Conservation (phyloP, 2,329 filamentous ascomycete genomes). For the Monosporascus sp. region DNA sequence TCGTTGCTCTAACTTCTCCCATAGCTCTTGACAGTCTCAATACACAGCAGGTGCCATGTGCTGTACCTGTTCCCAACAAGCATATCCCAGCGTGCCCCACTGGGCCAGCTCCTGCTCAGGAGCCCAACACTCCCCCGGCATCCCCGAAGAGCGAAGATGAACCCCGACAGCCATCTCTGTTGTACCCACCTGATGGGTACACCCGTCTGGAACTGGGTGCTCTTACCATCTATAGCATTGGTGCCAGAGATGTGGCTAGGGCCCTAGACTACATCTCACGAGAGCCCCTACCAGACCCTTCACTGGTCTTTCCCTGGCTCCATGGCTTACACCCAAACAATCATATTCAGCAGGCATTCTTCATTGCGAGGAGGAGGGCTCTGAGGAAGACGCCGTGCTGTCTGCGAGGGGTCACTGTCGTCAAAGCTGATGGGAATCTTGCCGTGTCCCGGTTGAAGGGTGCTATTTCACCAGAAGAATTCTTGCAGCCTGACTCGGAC, state of each 20-base stretch:
- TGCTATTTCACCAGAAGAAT: constrained; percentile 75
- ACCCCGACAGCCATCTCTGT: constrained; percentile 60
- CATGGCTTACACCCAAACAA: constrained; percentile 90
- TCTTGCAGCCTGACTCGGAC: constrained; percentile 52
- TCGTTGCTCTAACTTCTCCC: constrained; percentile 35
- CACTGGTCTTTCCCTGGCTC: constrained; percentile 92
- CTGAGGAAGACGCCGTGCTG: constrained; percentile 68
- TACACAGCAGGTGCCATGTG: constrained; percentile 26
- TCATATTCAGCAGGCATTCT: constrained; percentile 84
- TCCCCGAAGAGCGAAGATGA: constrained; percentile 57
- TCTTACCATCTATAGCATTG: constrained; percentile 67
- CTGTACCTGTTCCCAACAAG: constrained; percentile 69
- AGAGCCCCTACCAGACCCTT: constrained; percentile 78
- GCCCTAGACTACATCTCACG: constrained; percentile 72
- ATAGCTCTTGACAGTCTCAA: constrained; percentile 37
- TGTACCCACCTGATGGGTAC: constrained; percentile 69
- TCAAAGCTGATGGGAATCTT: constrained; percentile 85
- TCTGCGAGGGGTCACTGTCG: constrained; percentile 74
- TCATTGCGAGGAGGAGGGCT: constrained; percentile 70
- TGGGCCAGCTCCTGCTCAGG: constrained; percentile 57
- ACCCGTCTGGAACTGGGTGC: constrained; percentile 44
- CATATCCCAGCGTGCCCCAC: constrained; percentile 87
- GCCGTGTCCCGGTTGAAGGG: constrained; percentile 74
- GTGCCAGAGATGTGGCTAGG: constrained; percentile 60
- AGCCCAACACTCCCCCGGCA: constrained; percentile 57